phyloP scores from a whole-genome alignment of 2,329 filamentous ascomycete species.

The Claviceps citrina region DNA sequence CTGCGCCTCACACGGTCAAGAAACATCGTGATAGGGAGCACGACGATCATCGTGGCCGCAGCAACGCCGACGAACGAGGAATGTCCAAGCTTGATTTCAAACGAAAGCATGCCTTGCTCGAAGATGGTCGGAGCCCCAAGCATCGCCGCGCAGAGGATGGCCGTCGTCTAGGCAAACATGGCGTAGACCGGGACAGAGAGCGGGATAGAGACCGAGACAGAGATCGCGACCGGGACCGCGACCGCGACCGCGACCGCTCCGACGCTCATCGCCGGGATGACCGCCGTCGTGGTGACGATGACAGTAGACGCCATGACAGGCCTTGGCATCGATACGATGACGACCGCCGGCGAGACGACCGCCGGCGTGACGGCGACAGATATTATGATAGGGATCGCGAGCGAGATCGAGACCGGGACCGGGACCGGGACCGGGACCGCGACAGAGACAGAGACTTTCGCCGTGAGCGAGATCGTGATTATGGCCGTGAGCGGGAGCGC shows the following conservation, averaged over 20 bases:
- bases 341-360: conserved; percentile 15
- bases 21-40: conserved; percentile 34
- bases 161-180: conserved; percentile 22
- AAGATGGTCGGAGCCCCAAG: conserved; percentile 29
- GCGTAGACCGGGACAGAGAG: conserved; percentile 21
- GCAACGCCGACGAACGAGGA: conserved; percentile 34
- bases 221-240: neutral
- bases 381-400: conserved; percentile 12
- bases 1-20: conserved; percentile 37
- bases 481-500: conserved; percentile 12
- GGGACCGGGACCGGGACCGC: conserved; percentile 9
- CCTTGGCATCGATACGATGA: conserved; percentile 21
- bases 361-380: conserved; percentile 10
- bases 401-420: conserved; percentile 4
- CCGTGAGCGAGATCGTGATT: conserved; percentile 11
- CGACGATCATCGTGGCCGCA: conserved; percentile 36
- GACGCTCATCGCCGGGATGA: conserved; percentile 5
- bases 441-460: conserved; percentile 11
- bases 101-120: conserved; percentile 41
- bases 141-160: conserved; percentile 26
- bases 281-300: conserved; percentile 13
- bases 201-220: conserved; percentile 1
- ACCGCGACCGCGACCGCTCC: conserved; percentile 4
- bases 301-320: conserved; percentile 16
- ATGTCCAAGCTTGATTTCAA: conserved; percentile 40